Base-by-base conservation (phyloP, 2,329 filamentous ascomycete species). In the Tolypocladium paradoxum region DNA sequence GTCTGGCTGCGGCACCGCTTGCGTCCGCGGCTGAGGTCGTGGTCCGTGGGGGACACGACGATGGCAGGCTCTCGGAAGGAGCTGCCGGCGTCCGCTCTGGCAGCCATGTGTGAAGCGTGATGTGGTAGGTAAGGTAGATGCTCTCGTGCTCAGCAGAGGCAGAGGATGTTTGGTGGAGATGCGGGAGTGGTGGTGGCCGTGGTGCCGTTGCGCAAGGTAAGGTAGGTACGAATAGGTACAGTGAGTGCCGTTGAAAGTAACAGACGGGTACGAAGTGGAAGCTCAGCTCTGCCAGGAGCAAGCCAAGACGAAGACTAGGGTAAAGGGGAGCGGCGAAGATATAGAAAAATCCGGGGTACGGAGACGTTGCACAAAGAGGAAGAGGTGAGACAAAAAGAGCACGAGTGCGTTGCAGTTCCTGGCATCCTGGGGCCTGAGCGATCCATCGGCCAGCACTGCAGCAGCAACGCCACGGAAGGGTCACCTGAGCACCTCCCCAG, bases 1-100 rank as follows among this genome's bases (percentile, higher is more conserved):
- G 65, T 68, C 36, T 64, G 63, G 60, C 68, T 72, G 54, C 71
- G 67, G 54, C 70, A 67, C 56, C 70, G 65, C 58, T 67, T 73
- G 55, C 71, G 70, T 33, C 71, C 71, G 54, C 71, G 65, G 33
- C 61, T 63, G 20, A 49, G 52, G 48, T 70, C 67, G 48, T 62
- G 60, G 18, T 68, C 66, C 49, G 50, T n/a, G 2, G 61, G 56
- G 11, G 59, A 55, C 31, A 61, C 50, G 12, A 59, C 58, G 29
- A 60, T 53, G 49, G 57, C 48, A 37, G 59, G 55, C 48, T 68
- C 62, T 38, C 57, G 56, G 53, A 60, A 58, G 50, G 60, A 34
- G 43, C 63, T 57, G 36, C 38, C 55, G 50, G 53, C 53, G 37
- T 62, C 56, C 51, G 56, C 53, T 54, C 59, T 51, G 35, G 57